Conservation (phyloP, 192 early-diverging fungal species). For the Backusella sp. region DNA sequence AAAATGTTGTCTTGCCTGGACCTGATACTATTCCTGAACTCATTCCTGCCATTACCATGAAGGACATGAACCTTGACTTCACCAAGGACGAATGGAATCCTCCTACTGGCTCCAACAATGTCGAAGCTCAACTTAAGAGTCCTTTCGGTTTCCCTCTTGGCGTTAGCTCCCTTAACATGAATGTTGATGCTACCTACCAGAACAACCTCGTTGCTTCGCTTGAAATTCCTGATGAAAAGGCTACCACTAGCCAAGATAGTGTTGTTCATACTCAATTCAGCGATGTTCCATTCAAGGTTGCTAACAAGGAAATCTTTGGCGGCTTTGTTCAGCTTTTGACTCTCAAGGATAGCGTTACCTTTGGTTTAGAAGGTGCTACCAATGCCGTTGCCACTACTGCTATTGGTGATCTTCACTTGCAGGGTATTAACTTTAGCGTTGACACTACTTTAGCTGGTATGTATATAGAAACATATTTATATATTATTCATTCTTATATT, state of each 20-base stretch:
- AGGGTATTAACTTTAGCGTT: slow-evolving; percentile 40
- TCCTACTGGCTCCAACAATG: slow-evolving; percentile 37
- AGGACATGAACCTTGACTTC: slow-evolving; percentile 46
- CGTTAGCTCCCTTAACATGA: slow-evolving; percentile 22
- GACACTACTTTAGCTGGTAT: slow-evolving; percentile 35
- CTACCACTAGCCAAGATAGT: slow-evolving; percentile 23
- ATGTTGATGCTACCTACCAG: slow-evolving; percentile 27
- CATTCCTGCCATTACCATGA: slow-evolving; percentile 38
- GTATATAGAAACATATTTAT: background rate
- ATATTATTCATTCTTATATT: background rate
- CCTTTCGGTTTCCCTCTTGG: slow-evolving; percentile 43
- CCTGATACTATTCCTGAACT: slow-evolving; percentile 36
- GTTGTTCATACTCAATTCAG: slow-evolving; percentile 24
- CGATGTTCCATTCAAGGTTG: slow-evolving; percentile 33
- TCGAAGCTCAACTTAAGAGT: slow-evolving; percentile 35
- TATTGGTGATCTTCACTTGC: slow-evolving; percentile 41
- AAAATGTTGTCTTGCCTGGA: slow-evolving; percentile 34
- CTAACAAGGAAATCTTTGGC: slow-evolving; percentile 18
- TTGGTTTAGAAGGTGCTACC: slow-evolving; percentile 31
- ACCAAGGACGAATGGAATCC: slow-evolving; percentile 48
- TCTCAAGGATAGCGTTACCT: slow-evolving; percentile 7
- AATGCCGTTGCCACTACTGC: slow-evolving; percentile 29
- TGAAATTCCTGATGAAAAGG: slow-evolving; percentile 24
- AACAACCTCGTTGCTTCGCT: slow-evolving; percentile 28
- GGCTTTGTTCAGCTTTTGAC: slow-evolving; percentile 32